These are phyloP conservation scores for Eragrostis tef DNA, from an alignment of 202 grass and related monocot species.

Conservation along the genomic window DNA sequence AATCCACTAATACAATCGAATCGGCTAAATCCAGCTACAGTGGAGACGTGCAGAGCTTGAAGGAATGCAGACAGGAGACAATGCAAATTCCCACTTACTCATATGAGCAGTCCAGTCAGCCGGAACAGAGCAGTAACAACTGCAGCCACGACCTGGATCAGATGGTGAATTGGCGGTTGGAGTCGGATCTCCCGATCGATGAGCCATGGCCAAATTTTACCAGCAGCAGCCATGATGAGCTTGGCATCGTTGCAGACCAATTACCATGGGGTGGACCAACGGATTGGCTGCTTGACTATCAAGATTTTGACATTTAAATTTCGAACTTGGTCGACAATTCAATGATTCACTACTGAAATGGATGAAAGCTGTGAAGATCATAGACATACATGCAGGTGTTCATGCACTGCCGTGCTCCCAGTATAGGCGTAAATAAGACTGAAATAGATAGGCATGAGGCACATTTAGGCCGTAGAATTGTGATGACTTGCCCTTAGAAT, in stretches of 20 bases:
- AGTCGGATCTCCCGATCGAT: conserved; percentile 56
- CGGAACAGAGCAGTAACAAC: conserved; percentile 39
- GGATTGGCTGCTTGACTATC: conserved; percentile 79
- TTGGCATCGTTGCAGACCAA: background rate
- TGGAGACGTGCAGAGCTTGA: conserved; percentile 6
- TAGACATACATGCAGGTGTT: background rate
- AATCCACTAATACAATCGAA: conserved; percentile 28
- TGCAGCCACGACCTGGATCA: conserved; percentile 31
- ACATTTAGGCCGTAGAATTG: conserved; percentile 8
- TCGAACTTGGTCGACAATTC: conserved; percentile 23
- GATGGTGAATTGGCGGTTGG: conserved; percentile 54
- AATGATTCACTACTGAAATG: conserved; percentile 31
- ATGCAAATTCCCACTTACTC: conserved; percentile 16
- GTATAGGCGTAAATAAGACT: conserved; percentile 19
- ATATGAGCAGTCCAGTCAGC: conserved; percentile 48
- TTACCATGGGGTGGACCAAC: conserved; percentile 49
- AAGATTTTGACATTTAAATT: conserved; percentile 46
- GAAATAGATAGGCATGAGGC: background rate
- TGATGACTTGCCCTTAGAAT: conserved; percentile 15
- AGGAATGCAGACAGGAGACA: conserved; percentile 1
- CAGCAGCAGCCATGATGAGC: conserved; percentile 23
- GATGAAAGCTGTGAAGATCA: conserved; percentile 23
- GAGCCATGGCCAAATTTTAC: conserved; percentile 61
- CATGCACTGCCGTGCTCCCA: background rate
- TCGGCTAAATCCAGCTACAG: conserved; percentile 42